Evolutionary conservation across 225 moss, liverwort and hornwort genomes (phyloP).

Genomic region (Thuidium tamariscinum): DNA sequence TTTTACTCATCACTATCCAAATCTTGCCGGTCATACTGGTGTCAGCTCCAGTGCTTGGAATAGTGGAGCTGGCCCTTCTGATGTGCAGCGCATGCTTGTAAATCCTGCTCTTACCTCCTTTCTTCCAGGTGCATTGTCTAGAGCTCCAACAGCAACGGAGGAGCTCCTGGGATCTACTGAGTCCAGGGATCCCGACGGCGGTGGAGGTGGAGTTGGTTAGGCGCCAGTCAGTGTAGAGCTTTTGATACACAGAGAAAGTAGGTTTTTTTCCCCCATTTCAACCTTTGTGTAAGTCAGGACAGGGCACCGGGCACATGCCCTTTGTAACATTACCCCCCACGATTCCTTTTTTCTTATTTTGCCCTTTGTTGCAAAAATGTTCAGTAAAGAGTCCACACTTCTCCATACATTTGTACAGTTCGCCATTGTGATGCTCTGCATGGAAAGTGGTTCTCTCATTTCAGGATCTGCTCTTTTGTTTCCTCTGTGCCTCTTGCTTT

Average conservation of each 20-base stretch:
- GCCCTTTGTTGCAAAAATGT: slow-evolving; percentile 56
- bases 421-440: slow-evolving; percentile 1
- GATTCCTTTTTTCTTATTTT: slow-evolving; percentile 47
- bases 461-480: not conserved
- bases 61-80: slow-evolving; percentile 40
- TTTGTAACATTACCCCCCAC: slow-evolving; percentile 53
- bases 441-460: not conserved
- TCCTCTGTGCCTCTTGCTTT: not conserved
- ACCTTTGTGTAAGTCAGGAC: slow-evolving; percentile 39
- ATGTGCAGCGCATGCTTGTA: slow-evolving; percentile 53
- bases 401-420: not conserved
- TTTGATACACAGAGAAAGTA: slow-evolving; percentile 41
- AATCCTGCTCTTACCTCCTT: slow-evolving; percentile 45
- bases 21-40: slow-evolving; percentile 30
- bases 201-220: slow-evolving; percentile 38
- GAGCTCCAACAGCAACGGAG: slow-evolving; percentile 42
- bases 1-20: slow-evolving; percentile 46
- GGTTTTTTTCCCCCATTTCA: slow-evolving; percentile 4
- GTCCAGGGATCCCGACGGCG: slow-evolving; percentile 35
- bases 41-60: slow-evolving; percentile 50
- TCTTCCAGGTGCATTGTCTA: slow-evolving; percentile 43
- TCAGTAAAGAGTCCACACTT: slow-evolving; percentile 47
- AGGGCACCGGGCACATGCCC: slow-evolving; percentile 69
- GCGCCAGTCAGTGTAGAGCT: slow-evolving; percentile 33
- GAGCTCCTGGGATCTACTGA: slow-evolving; percentile 50